Percentiles rank a stretch among this genome's conserved stretches.
phyloP scores from a whole-genome alignment of 1,139 yeast species.

The Diutina scorzettiae region DNA sequence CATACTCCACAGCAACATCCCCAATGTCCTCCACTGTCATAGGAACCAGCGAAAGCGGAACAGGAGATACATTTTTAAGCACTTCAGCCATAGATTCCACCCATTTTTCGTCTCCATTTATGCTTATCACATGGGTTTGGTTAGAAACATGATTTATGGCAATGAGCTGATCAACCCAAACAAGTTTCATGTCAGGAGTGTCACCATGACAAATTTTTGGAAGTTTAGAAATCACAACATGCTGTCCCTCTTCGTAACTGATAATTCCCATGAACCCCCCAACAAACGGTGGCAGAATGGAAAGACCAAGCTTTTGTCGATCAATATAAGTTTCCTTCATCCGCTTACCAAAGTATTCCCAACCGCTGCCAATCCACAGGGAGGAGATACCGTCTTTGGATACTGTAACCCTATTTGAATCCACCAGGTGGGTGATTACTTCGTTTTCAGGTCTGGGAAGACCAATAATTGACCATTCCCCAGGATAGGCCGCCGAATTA shows the following conservation, averaged over 20 bases:
- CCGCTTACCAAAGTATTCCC: neutral
- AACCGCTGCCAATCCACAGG: neutral
- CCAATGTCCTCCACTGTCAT: slow-evolving; percentile 18
- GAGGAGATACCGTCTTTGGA: neutral
- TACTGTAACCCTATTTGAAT: slow-evolving; percentile 10
- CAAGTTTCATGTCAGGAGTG: slow-evolving; percentile 65
- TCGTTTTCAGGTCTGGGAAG: slow-evolving; percentile 46
- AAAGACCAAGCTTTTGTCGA: slow-evolving; percentile 14
- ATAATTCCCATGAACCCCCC: slow-evolving; percentile 85
- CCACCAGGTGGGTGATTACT: slow-evolving; percentile 49
- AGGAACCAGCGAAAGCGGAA: slow-evolving; percentile 15
- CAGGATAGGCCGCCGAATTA: slow-evolving; percentile 71
- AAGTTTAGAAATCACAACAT: slow-evolving; percentile 22
- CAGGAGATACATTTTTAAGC: slow-evolving; percentile 8
- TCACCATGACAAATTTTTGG: slow-evolving; percentile 18
- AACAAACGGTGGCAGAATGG: slow-evolving; percentile 42
- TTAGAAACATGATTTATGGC: slow-evolving; percentile 38
- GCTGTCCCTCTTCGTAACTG: slow-evolving; percentile 76
- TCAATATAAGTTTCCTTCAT: neutral
- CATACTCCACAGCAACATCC: slow-evolving; percentile 20
- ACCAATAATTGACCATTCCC: slow-evolving; percentile 82
- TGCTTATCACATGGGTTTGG: slow-evolving; percentile 41
- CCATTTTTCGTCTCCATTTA: slow-evolving; percentile 16
- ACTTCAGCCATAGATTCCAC: slow-evolving; percentile 10
- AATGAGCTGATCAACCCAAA: slow-evolving; percentile 57